Base-by-base conservation (phyloP, 164 flowering plant genomes). In the Liriodendron chinense region DNA sequence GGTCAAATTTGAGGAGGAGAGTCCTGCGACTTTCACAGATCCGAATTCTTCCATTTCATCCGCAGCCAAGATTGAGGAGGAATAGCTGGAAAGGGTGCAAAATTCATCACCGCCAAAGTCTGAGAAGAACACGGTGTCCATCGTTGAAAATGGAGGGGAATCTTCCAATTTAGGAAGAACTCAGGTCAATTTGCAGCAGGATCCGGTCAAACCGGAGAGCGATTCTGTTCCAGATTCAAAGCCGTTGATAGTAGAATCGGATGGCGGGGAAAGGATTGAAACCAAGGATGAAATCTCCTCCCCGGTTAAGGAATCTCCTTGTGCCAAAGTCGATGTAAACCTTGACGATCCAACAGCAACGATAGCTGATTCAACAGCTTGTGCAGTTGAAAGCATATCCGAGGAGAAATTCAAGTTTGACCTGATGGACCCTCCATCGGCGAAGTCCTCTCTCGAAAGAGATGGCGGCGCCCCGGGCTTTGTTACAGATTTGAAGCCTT, bases 381-480 rank as follows among this genome's bases (percentile, higher is more conserved):
- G 22, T 9, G 89, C 77, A 74, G 72, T 68, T 70, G 95, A 88
- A 47, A 75, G 9, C 62, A 80, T 82, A 47, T 76, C 85, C 67
- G 93, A 90, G 72, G 90, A 89, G 76, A 96, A 90, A 77, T 92
- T 89, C 73, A 85, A 87, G 87, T 88, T 96, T 80, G 99, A 96
- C 89, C 92, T 96, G 77, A 94, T 92, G 99, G 96, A 89, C 65
- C 87, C 87, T 26, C 91, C 93, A n/a, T 88, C 93, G 49, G 67
- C 23, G 49, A 90, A 85, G 84, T 84, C 92, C 10, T 90, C 96
- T 26, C 92, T 92, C 1, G 94, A 89, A 73, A 87, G 89, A 75
- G 94, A 89, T 26, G 83, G 16, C 3, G 85, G 65, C 79, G 73
- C 50, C 65, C 75, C 1, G 83, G 56, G 72, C 13, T 71, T 24